Evolutionary conservation across 2,329 filamentous ascomycete species (phyloP).

Genomic region (Colletotrichum phormii): DNA sequence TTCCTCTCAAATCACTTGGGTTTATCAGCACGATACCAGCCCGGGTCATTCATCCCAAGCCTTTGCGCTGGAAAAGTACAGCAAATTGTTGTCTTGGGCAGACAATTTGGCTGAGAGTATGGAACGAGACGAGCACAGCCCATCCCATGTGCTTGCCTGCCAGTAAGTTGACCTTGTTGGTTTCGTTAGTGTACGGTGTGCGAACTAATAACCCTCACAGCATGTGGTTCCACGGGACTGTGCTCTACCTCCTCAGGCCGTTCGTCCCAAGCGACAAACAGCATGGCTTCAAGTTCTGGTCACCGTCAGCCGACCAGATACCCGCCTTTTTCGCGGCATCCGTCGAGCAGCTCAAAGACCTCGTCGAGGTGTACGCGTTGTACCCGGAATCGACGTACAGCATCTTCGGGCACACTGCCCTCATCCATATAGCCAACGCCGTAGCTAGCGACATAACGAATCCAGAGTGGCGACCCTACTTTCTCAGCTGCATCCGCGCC

Average conservation of each 20-base stretch:
- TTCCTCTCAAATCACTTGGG: constrained; percentile 45
- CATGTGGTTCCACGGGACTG: constrained; percentile 31
- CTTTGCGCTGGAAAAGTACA: constrained; percentile 51
- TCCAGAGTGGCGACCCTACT: constrained; percentile 47
- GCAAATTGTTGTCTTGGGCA: constrained; percentile 51
- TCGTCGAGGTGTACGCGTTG: constrained; percentile 50
- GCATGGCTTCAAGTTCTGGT: constrained; percentile 27
- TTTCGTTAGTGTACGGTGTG: not conserved
- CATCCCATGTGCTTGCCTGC: constrained; percentile 49
- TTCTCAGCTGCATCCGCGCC: constrained; percentile 51
- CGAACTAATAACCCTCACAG: constrained; percentile 2
- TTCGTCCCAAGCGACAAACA: constrained; percentile 29
- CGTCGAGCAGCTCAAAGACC: constrained; percentile 51
- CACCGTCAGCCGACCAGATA: constrained; percentile 16
- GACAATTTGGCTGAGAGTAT: constrained; percentile 46
- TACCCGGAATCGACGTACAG: constrained; percentile 47
- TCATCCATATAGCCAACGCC: constrained; percentile 53
- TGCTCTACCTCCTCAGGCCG: constrained; percentile 33
- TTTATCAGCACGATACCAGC: constrained; percentile 41
- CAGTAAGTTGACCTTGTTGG: constrained; percentile 44
- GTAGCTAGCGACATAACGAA: constrained; percentile 45
- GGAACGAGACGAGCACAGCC: constrained; percentile 41
- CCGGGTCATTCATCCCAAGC: constrained; percentile 33
- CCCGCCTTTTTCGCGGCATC: constrained; percentile 48
- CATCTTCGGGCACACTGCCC: constrained; percentile 53